Percentiles rank a stretch among this genome's conserved stretches.
Evolutionary conservation across 768 basidiomycete species (phyloP).

Genomic region (Amylocystis lapponica): DNA sequence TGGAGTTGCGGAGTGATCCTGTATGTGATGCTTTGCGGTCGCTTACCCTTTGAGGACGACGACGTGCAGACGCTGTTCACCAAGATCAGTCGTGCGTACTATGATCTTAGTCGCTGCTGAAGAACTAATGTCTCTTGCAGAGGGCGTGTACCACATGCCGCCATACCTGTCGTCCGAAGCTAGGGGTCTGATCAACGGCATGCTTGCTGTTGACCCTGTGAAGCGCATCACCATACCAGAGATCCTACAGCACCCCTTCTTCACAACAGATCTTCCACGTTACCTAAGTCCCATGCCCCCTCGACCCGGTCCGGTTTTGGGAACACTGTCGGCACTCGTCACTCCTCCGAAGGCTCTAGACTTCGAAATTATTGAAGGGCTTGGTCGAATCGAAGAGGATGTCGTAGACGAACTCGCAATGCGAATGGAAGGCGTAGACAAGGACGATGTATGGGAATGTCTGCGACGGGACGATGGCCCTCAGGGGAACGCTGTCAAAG

Average conservation of each 20-base stretch:
- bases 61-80: slow-evolving; percentile 89
- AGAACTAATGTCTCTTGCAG: slow-evolving; percentile 32
- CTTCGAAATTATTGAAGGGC: slow-evolving; percentile 84
- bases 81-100: slow-evolving; percentile 79
- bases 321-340: slow-evolving; percentile 67
- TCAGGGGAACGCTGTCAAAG: slow-evolving; percentile 90
- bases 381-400: slow-evolving; percentile 89
- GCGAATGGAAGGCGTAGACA: slow-evolving; percentile 67
- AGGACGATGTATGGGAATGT: slow-evolving; percentile 85
- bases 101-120: background rate
- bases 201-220: slow-evolving; percentile 93
- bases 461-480: slow-evolving; percentile 77
- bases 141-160: slow-evolving; percentile 85
- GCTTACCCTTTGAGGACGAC: slow-evolving; percentile 96
- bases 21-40: slow-evolving; percentile 94
- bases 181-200: slow-evolving; percentile 69
- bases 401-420: slow-evolving; percentile 77
- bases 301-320: slow-evolving; percentile 69
- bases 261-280: slow-evolving; percentile 74
- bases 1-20: slow-evolving; percentile 99
- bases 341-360: slow-evolving; percentile 59
- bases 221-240: slow-evolving; percentile 92
- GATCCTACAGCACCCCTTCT: slow-evolving; percentile 89
- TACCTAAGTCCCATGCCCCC: slow-evolving; percentile 85
- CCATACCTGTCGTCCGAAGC: slow-evolving; percentile 76